Evolutionary conservation across 2,329 filamentous ascomycete species (phyloP), one percentile per base, ranked within the genome.

Genomic region (Colletotrichum graminicola): DNA sequence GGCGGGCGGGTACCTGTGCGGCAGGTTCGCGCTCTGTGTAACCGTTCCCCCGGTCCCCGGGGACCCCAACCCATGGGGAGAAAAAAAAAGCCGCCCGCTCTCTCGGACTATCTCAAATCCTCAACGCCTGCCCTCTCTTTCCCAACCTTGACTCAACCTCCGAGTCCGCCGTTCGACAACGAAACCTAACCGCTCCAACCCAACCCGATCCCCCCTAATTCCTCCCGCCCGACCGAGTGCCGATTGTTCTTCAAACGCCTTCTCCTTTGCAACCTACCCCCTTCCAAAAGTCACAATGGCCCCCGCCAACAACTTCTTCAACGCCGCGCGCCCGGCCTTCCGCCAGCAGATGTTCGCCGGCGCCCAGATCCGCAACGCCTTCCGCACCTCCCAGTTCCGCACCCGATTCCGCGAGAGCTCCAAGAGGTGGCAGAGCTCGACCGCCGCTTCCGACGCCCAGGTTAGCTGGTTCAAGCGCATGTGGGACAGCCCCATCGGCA

Each of bases 401-500:
- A 79, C 82, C 75, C 81, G 82, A 76, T 81, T 83, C 79, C 79
- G 80, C 73, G 78, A 77, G 71, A 77, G 80, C 61, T 74, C 73
- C 75, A 90, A 89, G 78, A 89, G 93, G 80, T 94, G 89, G 82
- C 91, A 93, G 83, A 94, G 91, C 82, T 91, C 91, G 55, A 85
- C 90, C 52, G 84, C 86, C 74, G 82, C 82, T 62, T 81, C 80
- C 62, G 83, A 83, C 75, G 80, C 82, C 70, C 77, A 83, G 75
- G 77, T 81, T 74, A 84, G 84, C 79, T 91, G 87, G 86, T 91
- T 96, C 82, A 90, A 92, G 86, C 91, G 91, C 83, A 89, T 97
- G 87, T 94, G 92, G 92, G 90, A 94, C 82, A 94, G 92, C 82
- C 92, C 93, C 74, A 83, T 95, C 75, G 93, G 93, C 62, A 77